Base-by-base conservation (phyloP, 2,329 filamentous ascomycete genomes). In the Pseudogymnoascus sp. region DNA sequence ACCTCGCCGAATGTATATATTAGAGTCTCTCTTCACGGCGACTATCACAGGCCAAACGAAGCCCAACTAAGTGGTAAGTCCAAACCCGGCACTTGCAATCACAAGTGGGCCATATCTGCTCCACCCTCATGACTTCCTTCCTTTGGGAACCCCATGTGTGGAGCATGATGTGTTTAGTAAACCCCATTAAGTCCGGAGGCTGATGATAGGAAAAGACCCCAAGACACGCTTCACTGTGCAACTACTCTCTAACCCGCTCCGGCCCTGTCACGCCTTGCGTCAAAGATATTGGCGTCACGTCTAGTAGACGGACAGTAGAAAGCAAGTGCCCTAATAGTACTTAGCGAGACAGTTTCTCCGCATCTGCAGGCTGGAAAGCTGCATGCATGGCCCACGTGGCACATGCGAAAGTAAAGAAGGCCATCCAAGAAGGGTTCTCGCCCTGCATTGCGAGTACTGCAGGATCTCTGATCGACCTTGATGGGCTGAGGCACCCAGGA, bases 21-120 rank as follows among this genome's bases (percentile, higher is more conserved):
- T n/a, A 56, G 50, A 33, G 35, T 33, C 50, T 19, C 26, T 31
- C 50, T 35, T 56, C 29, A 56, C 19, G 29, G 50, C 50, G 50
- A 19, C 50, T 56, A 56, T 56, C 50, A 56, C 50, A 33, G 11
- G 50, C 50, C 29, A 56, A 56, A 56, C 50, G 17, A 9, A 56
- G 29, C 50, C 29, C 50, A 56, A 21, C 50, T 35, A 15, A 33
- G n/a, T 56, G 50, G 50, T 56, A 56, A 56, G 50, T 56, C 13
- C n/a, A 33, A 56, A 56, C 17, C 29, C 50, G 50, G 50, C 29
- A 56, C 50, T 56, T 56, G 50, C 33, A 29, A 56, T 56, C 50
- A 56, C 29, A 56, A 56, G 50, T 56, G 50, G 50, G 29, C 50
- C 50, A 56, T 56, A 56, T 56, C 50, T 33, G 29, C 50, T 56